Base-by-base conservation (phyloP, 2,329 filamentous ascomycete species). In the Ophiocordyceps camponoti-saundersi region DNA sequence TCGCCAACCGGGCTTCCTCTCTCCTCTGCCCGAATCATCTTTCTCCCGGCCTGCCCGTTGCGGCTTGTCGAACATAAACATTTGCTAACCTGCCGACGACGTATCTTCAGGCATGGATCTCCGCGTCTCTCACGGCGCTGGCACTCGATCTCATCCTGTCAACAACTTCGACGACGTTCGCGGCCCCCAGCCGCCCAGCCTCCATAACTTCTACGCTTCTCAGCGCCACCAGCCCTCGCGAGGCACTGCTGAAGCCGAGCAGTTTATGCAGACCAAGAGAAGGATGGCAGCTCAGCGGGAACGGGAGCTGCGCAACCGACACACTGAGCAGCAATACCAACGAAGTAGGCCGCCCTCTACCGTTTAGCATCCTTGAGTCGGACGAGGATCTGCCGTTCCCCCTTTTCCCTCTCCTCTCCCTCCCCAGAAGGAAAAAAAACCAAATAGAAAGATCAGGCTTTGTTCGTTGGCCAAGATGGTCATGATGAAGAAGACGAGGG, bases 251-350 rank as follows among this genome's bases (percentile, higher is more conserved):
- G 92, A 96, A 72, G 86, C 88, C 66, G 92, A 96, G 71, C 89
- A 95, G 71, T 87, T 95, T 80, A 86, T 95, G 76, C 92, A 96
- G 79, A 89, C 88, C 60, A 96, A 96, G 78, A 87, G 92, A 72
- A 85, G 90, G 74, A 93, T 96, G 86, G 92, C 92, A 61, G 92
- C 92, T 65, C 92, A 96, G 72, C 86, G 92, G 69, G 92, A 98
- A 75, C 85, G 90, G 69, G 92, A 98, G 73, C 82, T 98, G 67
- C 87, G 92, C 69, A 98, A 96, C 71, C 95, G 96, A 71, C 92
- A 98, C 72, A 93, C 95, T 71, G 92, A 98, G 79, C 92, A 98
- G 79, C 92, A 98, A 80, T 96, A 94, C 72, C 94, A 96, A 75
- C 82, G 90, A 86, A 95, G 92, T 96, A 86, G 80, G 84, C 80